phyloP scores from a whole-genome alignment of 2,329 filamentous ascomycete species.

The Penicillium sp. region DNA sequence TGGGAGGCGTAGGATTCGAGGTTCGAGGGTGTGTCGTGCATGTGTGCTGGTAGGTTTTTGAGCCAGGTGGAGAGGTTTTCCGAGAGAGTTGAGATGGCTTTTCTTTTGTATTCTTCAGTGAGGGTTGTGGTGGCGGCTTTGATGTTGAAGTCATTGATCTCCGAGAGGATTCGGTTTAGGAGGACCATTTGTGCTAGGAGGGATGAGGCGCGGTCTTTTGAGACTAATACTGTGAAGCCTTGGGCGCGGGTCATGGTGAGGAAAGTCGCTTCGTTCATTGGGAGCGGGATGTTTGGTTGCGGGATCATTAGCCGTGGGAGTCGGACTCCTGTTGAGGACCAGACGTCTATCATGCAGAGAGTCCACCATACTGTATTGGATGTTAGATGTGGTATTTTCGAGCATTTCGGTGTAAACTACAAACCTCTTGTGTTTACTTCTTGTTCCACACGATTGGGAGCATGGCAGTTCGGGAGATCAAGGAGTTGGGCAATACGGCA shows the following conservation, averaged over 20 bases:
- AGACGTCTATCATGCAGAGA: constrained; percentile 43
- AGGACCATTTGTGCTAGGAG: constrained; percentile 40
- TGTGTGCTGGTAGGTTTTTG: constrained; percentile 31
- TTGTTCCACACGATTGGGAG: constrained; percentile 28
- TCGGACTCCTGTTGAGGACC: constrained; percentile 38
- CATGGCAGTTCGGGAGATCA: constrained; percentile 35
- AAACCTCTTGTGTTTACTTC: constrained; percentile 33
- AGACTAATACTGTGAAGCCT: neutral
- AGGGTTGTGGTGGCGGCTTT: constrained; percentile 29
- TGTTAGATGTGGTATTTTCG: neutral
- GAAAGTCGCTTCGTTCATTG: constrained; percentile 40
- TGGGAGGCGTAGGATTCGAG: constrained; percentile 36
- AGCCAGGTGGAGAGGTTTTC: constrained; percentile 38
- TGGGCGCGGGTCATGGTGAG: constrained; percentile 10
- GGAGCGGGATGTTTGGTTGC: constrained; percentile 29
- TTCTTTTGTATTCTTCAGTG: constrained; percentile 13
- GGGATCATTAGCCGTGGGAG: constrained; percentile 33
- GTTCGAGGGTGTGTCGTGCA: constrained; percentile 42
- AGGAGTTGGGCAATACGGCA: constrained; percentile 38
- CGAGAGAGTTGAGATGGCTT: constrained; percentile 30
- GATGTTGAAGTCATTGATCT: constrained; percentile 43
- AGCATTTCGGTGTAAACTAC: neutral
- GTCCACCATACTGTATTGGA: constrained; percentile 38
- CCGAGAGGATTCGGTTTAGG: constrained; percentile 39
- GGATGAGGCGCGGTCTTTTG: constrained; percentile 20